phyloP scores from a whole-genome alignment of 495 filamentous ascomycete genomes.

The Cryomyces minteri region DNA sequence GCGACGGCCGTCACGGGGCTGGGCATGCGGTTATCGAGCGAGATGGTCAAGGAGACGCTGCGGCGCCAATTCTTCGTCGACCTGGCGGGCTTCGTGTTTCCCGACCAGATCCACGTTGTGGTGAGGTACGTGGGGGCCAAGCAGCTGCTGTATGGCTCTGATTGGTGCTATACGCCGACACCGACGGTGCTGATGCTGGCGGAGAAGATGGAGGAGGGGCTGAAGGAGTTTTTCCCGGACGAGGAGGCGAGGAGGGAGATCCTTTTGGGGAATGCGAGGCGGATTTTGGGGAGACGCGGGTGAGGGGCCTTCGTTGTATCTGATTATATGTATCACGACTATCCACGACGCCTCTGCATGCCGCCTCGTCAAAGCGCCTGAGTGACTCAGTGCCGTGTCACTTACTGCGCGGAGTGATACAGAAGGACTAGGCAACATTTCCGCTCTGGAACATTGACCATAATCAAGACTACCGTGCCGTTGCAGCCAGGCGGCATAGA shows the following conservation, averaged over 20 bases:
- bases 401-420: too few species aligned
- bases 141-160: conserved; percentile 31
- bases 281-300: conserved; percentile 5
- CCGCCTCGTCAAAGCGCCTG: too few species aligned
- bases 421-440: too few species aligned
- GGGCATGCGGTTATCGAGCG: not conserved
- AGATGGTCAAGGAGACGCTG: conserved; percentile 13
- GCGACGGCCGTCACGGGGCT: conserved; percentile 10
- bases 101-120: conserved; percentile 13
- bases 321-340: too few species aligned
- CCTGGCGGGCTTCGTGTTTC: conserved; percentile 28
- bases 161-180: conserved; percentile 11
- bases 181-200: conserved; percentile 5
- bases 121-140: conserved; percentile 12
- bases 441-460: too few species aligned
- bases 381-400: too few species aligned
- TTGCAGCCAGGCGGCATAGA: too few species aligned
- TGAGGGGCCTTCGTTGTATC: not conserved
- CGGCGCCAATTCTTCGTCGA: conserved; percentile 23
- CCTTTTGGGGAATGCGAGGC: conserved; percentile 15
- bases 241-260: conserved; percentile 11
- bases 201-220: conserved; percentile 14
- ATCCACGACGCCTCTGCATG: too few species aligned
- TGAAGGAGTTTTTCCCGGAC: conserved; percentile 12
- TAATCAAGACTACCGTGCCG: too few species aligned